These are phyloP conservation scores for Venturia carpophila DNA, from an alignment of 2,329 filamentous ascomycete species.

Conservation along the genomic window DNA sequence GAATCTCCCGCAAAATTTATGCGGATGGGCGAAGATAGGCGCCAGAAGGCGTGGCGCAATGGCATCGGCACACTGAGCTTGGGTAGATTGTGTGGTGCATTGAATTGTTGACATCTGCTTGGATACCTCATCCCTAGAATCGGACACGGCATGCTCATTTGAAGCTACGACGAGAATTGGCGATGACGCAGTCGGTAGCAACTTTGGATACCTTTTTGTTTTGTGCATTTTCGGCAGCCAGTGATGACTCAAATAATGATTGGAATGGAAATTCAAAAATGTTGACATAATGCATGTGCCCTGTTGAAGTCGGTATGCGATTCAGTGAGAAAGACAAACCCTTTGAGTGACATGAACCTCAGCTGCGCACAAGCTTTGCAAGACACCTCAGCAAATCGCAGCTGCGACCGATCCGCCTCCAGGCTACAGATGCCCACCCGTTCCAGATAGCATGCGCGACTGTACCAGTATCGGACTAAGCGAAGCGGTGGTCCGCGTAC, in stretches of 20 bases:
- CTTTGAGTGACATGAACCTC: not conserved
- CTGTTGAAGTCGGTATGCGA: not conserved
- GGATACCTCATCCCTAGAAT: no score
- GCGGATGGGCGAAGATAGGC: conserved; percentile 3
- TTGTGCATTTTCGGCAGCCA: not conserved
- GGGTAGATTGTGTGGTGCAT: not conserved
- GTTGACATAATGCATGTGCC: not conserved
- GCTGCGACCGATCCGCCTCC: not conserved
- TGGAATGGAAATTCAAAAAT: not conserved
- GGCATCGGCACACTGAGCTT: not conserved
- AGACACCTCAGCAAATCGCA: not conserved
- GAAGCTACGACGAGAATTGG: not conserved
- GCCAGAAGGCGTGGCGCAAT: not conserved
- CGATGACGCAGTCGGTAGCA: not conserved
- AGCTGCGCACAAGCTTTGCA: not conserved
- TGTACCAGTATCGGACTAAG: not conserved
- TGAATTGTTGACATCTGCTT: not conserved
- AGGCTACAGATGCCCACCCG: not conserved
- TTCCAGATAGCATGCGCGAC: not conserved
- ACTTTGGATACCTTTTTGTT: not conserved
- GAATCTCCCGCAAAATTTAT: conserved; percentile 2
- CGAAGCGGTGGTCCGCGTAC: not conserved
- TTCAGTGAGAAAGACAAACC: no score
- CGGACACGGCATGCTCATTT: not conserved
- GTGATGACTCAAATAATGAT: not conserved